Conservation (phyloP, 2,329 filamentous ascomycete species). For the Capronia americana region DNA sequence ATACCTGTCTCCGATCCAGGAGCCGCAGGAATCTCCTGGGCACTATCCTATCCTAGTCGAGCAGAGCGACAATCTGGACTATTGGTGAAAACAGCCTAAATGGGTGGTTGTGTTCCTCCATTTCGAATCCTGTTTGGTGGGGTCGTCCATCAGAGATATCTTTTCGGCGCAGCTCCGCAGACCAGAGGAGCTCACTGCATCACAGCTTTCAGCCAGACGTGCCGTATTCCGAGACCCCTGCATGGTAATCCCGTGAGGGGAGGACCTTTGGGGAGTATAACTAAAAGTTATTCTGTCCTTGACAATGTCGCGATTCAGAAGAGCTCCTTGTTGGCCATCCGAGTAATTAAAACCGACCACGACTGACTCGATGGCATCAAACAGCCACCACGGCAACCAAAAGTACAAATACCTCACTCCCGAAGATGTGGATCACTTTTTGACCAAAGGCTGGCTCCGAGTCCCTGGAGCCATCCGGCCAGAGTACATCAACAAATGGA, state of each 20-base stretch:
- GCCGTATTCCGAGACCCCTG: slow-evolving; percentile 9
- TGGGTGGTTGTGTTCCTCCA: background rate
- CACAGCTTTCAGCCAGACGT: background rate
- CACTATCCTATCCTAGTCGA: background rate
- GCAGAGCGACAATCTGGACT: background rate
- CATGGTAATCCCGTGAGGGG: slow-evolving; percentile 5
- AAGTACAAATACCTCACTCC: slow-evolving; percentile 18
- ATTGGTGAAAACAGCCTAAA: background rate
- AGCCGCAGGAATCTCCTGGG: background rate
- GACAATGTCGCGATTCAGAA: background rate
- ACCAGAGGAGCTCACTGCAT: background rate
- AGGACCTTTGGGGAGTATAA: slow-evolving; percentile 1
- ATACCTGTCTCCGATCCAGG: no score
- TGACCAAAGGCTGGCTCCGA: slow-evolving; percentile 18
- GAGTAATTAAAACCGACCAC: background rate
- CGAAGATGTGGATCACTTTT: slow-evolving; percentile 10
- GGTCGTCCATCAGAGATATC: background rate
- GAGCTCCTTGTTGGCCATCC: background rate
- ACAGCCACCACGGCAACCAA: slow-evolving; percentile 5
- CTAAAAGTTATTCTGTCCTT: background rate
- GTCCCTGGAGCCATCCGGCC: slow-evolving; percentile 6
- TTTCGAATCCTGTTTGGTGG: background rate
- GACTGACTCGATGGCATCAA: slow-evolving; percentile 11
- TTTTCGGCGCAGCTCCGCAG: background rate
- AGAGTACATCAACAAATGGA: slow-evolving; percentile 20